Percentiles rank a stretch among this genome's conserved stretches.
These are phyloP conservation scores for Ehretia macrophylla DNA, from an alignment of 257 asterid species.

Conservation along the genomic window DNA sequence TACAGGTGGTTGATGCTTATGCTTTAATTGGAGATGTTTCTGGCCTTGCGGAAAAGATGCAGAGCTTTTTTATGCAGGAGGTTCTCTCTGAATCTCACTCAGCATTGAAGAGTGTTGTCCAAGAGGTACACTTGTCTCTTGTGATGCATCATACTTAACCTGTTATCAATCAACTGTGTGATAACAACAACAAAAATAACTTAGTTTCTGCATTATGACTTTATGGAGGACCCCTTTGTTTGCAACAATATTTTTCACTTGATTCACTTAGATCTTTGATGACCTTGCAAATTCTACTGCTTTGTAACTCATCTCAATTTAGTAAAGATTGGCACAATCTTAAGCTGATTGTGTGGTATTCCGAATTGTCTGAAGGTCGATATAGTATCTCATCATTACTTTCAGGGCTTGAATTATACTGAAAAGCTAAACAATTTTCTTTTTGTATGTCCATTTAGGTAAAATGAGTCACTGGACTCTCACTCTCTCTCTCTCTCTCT, in stretches of 20 bases:
- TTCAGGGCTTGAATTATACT: no score
- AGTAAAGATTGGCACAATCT: no score
- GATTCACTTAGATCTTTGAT: no score
- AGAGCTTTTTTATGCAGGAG: constrained; percentile 99
- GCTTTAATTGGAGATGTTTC: constrained; percentile 95
- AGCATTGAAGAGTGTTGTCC: constrained; percentile 69
- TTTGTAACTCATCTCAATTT: no score
- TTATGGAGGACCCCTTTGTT: neutral
- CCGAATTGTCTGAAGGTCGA: no score
- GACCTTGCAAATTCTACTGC: no score
- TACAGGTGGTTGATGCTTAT: constrained; percentile 94
- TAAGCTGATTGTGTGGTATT: no score
- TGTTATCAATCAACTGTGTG: neutral
- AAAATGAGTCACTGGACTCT: no score
- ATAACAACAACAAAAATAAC: neutral
- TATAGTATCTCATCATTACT: no score
- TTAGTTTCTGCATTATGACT: neutral
- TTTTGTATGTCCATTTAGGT: no score
- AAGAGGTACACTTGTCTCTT: constrained; percentile 47
- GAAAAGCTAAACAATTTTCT: no score
- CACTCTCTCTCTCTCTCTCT: no score
- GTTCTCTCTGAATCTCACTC: constrained; percentile 91
- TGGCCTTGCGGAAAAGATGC: constrained; percentile 95
- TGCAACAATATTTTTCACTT: constrained; percentile 17
- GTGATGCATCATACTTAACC: neutral